Evolutionary conservation across 768 basidiomycete species (phyloP).

Genomic region (Mrakia blollopis): DNA sequence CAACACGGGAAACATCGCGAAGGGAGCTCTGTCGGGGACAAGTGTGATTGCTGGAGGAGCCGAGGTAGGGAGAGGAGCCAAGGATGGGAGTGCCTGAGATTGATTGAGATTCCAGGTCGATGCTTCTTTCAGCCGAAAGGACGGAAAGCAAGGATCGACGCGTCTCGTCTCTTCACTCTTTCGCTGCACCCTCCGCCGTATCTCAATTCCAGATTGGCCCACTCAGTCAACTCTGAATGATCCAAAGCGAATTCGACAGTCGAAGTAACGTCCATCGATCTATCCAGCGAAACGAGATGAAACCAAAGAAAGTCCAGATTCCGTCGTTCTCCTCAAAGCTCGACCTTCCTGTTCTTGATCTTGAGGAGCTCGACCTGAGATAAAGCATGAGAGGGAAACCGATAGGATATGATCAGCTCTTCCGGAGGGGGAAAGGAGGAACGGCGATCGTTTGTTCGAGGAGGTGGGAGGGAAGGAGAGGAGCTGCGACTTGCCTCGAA

Average conservation of each 20-base stretch:
- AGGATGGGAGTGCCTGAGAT: neutral
- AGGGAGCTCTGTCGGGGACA: neutral
- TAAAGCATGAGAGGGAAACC: neutral
- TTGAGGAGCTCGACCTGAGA: conserved; percentile 66
- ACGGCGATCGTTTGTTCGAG: no score
- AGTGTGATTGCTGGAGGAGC: neutral
- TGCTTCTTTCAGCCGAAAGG: no score
- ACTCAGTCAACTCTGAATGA: no score
- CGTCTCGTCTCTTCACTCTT: neutral
- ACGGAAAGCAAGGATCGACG: no score
- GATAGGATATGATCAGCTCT: neutral
- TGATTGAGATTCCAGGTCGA: neutral
- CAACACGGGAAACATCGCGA: neutral
- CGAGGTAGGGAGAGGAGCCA: neutral
- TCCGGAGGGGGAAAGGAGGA: neutral
- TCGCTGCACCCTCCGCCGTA: no score
- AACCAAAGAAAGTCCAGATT: no score
- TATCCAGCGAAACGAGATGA: no score
- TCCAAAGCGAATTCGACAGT: no score
- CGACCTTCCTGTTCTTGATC: conserved; percentile 47
- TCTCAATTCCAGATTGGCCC: no score
- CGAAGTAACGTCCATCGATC: no score
- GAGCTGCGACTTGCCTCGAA: conserved; percentile 50
- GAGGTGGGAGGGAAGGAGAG: neutral
- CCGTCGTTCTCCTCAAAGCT: conserved; percentile 7